A percentile compares a stretch with the other conserved stretches of the same genome.
Conservation (phyloP, 2,329 filamentous ascomycete genomes). For the Cladosporium sp. region DNA sequence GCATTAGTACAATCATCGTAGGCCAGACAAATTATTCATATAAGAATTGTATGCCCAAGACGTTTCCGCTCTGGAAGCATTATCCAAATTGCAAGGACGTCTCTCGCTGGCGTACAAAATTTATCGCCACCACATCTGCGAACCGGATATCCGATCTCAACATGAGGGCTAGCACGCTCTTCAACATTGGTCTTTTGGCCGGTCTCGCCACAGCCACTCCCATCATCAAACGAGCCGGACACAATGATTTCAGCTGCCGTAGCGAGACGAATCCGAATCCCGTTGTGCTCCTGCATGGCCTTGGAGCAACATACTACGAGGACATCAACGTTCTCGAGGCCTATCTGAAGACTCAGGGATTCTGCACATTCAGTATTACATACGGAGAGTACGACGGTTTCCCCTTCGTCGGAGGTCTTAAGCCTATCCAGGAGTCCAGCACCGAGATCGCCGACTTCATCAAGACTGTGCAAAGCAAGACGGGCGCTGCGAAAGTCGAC, state of each 20-base stretch:
- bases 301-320: conserved; percentile 25
- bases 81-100: not conserved
- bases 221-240: not conserved
- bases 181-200: not conserved
- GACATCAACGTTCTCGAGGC: conserved; percentile 22
- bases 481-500: conserved; percentile 19
- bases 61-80: too few species aligned
- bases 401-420: conserved; percentile 21
- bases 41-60: not conserved
- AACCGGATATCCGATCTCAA: not conserved
- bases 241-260: conserved; percentile 23
- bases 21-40: not conserved
- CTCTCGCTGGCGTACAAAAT: not conserved
- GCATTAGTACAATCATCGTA: not conserved
- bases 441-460: conserved; percentile 20
- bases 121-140: not conserved
- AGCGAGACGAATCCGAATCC: conserved; percentile 22
- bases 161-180: not conserved
- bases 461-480: conserved; percentile 16
- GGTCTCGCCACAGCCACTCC: not conserved
- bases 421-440: conserved; percentile 19
- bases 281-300: conserved; percentile 22
- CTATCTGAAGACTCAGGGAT: conserved; percentile 18
- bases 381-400: conserved; percentile 20
- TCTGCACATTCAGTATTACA: conserved; percentile 24